phyloP scores from a whole-genome alignment of 2,329 filamentous ascomycete species.

The Fusarium circinatum region DNA sequence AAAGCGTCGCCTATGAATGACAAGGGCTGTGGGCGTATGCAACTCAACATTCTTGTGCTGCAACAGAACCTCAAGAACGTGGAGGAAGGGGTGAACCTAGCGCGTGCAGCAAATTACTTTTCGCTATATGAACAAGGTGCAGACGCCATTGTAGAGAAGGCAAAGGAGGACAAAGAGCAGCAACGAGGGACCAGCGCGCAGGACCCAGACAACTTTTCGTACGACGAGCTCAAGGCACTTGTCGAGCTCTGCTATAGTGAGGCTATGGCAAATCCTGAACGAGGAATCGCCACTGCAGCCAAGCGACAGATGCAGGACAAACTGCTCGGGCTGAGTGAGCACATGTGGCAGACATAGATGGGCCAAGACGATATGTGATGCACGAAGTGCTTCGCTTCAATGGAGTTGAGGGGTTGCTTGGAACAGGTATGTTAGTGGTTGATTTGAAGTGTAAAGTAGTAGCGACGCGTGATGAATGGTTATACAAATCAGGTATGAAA shows the following conservation, averaged over 20 bases:
- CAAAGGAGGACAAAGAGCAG: conserved; percentile 59
- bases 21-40: conserved; percentile 85
- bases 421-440: conserved; percentile 8
- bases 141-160: conserved; percentile 71
- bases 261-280: conserved; percentile 71
- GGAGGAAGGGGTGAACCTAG: conserved; percentile 74
- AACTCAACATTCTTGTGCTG: conserved; percentile 91
- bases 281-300: conserved; percentile 74
- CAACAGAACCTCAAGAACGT: conserved; percentile 98
- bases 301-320: conserved; percentile 77
- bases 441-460: background rate
- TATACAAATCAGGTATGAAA: background rate
- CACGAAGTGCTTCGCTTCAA: conserved; percentile 3
- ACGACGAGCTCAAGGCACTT: conserved; percentile 73
- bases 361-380: background rate
- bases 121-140: conserved; percentile 73
- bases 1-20: conserved; percentile 85
- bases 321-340: conserved; percentile 75
- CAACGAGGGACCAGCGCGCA: conserved; percentile 48
- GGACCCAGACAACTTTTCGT: conserved; percentile 63
- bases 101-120: conserved; percentile 73
- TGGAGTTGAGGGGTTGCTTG: conserved; percentile 24
- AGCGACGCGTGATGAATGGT: conserved; percentile 17
- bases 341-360: conserved; percentile 69
- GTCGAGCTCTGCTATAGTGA: conserved; percentile 76